These are phyloP conservation scores for Metarhizium anisopliae DNA, from an alignment of 2,329 filamentous ascomycete genomes.

Conservation along the genomic window DNA sequence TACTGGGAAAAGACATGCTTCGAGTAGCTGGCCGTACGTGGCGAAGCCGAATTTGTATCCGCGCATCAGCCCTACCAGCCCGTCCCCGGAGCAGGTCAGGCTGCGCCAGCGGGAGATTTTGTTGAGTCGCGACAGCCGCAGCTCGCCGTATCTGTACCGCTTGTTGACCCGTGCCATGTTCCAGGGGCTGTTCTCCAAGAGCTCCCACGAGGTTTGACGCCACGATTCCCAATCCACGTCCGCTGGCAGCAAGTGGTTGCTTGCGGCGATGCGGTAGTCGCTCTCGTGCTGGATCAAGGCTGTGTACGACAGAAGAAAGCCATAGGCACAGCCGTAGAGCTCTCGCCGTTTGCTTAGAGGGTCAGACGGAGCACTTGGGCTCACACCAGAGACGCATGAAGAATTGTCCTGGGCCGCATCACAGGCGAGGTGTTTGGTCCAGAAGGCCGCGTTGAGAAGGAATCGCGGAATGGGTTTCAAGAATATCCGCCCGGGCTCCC, in stretches of 20 bases:
- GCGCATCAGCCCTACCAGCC: conserved; percentile 6
- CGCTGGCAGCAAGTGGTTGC: conserved; percentile 23
- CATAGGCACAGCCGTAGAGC: conserved; percentile 18
- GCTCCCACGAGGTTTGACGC: conserved; percentile 20
- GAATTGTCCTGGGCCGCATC: background rate
- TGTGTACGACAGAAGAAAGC: conserved; percentile 29
- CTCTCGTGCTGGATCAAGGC: conserved; percentile 28
- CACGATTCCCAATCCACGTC: conserved; percentile 27
- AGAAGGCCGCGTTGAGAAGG: conserved; percentile 26
- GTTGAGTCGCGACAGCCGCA: conserved; percentile 29
- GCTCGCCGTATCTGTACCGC: conserved; percentile 31
- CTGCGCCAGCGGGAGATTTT: conserved; percentile 27
- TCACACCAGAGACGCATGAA: background rate
- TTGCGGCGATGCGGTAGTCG: conserved; percentile 27
- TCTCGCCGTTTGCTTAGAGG: background rate
- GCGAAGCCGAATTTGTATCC: conserved; percentile 16
- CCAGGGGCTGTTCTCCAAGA: conserved; percentile 12
- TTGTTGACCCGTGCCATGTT: conserved; percentile 20
- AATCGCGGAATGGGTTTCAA: conserved; percentile 32
- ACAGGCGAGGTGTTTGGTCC: conserved; percentile 20
- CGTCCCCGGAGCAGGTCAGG: background rate
- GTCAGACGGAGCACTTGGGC: background rate
- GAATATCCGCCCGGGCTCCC: conserved; percentile 26
- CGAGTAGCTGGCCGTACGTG: conserved; percentile 30
- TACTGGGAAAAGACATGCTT: conserved; percentile 32